Conservation (phyloP, 192 early-diverging fungal genomes). For the Mortierella alpina region DNA sequence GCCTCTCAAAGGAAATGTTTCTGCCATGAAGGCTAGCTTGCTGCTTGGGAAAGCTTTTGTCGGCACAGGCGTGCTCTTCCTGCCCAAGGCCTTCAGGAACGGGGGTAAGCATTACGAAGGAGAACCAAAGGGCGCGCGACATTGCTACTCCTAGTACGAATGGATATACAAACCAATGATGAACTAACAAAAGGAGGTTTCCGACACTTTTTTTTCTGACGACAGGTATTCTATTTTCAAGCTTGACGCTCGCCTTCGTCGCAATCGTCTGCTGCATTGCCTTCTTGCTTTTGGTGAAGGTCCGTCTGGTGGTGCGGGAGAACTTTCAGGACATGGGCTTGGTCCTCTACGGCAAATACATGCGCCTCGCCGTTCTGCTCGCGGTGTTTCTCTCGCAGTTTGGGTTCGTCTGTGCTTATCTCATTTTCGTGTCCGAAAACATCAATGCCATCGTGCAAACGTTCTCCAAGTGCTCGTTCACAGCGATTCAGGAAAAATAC, state of each 20-base stretch:
- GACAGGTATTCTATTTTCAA: constrained; percentile 73
- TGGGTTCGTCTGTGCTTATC: constrained; percentile 90
- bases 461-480: constrained; percentile 70
- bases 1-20: constrained; percentile 40
- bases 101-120: constrained; percentile 13
- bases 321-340: constrained; percentile 67
- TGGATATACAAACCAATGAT: too few relatives aligned
- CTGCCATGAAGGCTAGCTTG: constrained; percentile 43
- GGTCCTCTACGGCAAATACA: constrained; percentile 43
- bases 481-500: constrained; percentile 66
- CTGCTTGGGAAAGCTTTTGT: constrained; percentile 77
- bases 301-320: constrained; percentile 66
- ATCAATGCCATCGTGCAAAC: constrained; percentile 76
- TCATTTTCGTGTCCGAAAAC: constrained; percentile 91
- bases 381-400: constrained; percentile 76
- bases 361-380: constrained; percentile 54
- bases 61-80: constrained; percentile 79
- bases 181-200: constrained; percentile 3
- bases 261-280: constrained; percentile 71
- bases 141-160: too few relatives aligned
- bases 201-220: constrained; percentile 54
- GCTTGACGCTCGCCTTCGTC: constrained; percentile 62
- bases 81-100: constrained; percentile 76
- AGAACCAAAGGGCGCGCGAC: too few relatives aligned
- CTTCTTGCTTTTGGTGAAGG: constrained; percentile 73